Evolutionary conservation across 352 stramenopile genomes (phyloP).

Genomic region (Phytophthora syringae): DNA sequence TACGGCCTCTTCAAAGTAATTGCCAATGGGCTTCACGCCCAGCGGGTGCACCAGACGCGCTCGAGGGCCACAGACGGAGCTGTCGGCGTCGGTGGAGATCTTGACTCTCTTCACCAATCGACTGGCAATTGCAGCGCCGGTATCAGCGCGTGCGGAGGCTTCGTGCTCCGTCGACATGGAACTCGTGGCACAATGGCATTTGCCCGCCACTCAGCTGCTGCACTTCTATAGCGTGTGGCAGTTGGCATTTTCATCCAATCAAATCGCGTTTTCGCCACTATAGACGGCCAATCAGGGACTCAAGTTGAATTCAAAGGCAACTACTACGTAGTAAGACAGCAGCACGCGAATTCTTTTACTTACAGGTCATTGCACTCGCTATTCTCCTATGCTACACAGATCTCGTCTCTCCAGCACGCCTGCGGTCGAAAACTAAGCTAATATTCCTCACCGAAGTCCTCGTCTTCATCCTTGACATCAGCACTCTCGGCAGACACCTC

Average conservation of each 20-base stretch:
- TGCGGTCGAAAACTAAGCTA: too few species aligned
- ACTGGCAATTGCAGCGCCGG: slow-evolving; percentile 22
- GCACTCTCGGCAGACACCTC: too few species aligned
- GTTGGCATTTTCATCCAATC: slow-evolving; percentile 16
- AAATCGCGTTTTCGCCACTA: background rate
- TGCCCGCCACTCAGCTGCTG: slow-evolving; percentile 30
- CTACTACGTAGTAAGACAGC: too few species aligned
- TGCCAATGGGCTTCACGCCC: slow-evolving; percentile 85
- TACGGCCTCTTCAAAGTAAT: slow-evolving; percentile 71
- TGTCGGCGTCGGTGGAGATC: slow-evolving; percentile 9
- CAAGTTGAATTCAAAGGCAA: slow-evolving; percentile 15
- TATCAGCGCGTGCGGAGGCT: slow-evolving; percentile 8
- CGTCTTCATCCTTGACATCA: too few species aligned
- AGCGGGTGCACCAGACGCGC: slow-evolving; percentile 67
- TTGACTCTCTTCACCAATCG: slow-evolving; percentile 42
- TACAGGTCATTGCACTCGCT: too few species aligned
- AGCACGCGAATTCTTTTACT: too few species aligned
- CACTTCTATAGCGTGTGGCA: slow-evolving; percentile 29
- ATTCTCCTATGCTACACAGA: background rate
- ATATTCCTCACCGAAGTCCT: too few species aligned
- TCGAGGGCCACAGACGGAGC: background rate
- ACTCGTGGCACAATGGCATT: slow-evolving; percentile 18
- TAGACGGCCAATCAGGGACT: background rate
- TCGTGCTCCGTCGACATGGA: slow-evolving; percentile 19
- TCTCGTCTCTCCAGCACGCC: too few species aligned